Percentiles rank a stretch among this genome's conserved stretches.
phyloP scores from a whole-genome alignment of 2,329 filamentous ascomycete genomes.

The Anisogramma anomala region DNA sequence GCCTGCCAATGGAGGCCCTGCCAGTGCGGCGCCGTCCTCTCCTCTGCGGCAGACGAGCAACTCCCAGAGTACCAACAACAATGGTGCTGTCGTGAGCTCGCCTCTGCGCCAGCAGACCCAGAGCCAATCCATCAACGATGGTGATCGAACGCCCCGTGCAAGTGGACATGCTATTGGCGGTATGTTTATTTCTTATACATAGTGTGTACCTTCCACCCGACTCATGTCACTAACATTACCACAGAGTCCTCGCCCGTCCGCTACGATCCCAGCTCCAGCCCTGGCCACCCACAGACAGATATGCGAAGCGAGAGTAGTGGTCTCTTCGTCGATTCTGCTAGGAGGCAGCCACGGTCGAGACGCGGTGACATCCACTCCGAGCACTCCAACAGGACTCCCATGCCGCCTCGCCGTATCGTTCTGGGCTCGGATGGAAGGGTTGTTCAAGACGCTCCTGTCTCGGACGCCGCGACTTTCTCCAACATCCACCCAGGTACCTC shows the following conservation, averaged over 20 bases:
- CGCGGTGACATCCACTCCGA: slow-evolving; percentile 85
- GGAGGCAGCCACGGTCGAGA: slow-evolving; percentile 32
- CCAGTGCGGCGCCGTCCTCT: slow-evolving; percentile 34
- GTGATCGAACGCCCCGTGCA: slow-evolving; percentile 61
- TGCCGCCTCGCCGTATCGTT: slow-evolving; percentile 42
- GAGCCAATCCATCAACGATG: slow-evolving; percentile 41
- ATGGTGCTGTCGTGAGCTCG: slow-evolving; percentile 39
- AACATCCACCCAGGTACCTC: slow-evolving; percentile 72
- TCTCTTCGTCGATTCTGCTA: slow-evolving; percentile 60
- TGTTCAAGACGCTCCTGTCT: slow-evolving; percentile 40
- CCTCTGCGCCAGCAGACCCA: slow-evolving; percentile 48
- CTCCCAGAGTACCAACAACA: slow-evolving; percentile 39
- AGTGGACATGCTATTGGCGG: slow-evolving; percentile 50
- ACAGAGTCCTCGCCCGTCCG: slow-evolving; percentile 84
- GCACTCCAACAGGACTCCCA: slow-evolving; percentile 45
- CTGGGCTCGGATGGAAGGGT: slow-evolving; percentile 49
- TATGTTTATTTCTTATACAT: slow-evolving; percentile 27
- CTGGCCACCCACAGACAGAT: slow-evolving; percentile 60
- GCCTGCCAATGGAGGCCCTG: slow-evolving; percentile 22
- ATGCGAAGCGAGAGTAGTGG: slow-evolving; percentile 74
- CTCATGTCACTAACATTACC: slow-evolving; percentile 7
- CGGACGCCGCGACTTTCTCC: slow-evolving; percentile 49
- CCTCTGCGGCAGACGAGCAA: slow-evolving; percentile 46
- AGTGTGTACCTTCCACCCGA: background rate
- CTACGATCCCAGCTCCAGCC: slow-evolving; percentile 84